A percentile compares a stretch with the other conserved stretches of the same genome.
Conservation (phyloP, 2,329 filamentous ascomycete species). For the Phaeomoniella chlamydospora region DNA sequence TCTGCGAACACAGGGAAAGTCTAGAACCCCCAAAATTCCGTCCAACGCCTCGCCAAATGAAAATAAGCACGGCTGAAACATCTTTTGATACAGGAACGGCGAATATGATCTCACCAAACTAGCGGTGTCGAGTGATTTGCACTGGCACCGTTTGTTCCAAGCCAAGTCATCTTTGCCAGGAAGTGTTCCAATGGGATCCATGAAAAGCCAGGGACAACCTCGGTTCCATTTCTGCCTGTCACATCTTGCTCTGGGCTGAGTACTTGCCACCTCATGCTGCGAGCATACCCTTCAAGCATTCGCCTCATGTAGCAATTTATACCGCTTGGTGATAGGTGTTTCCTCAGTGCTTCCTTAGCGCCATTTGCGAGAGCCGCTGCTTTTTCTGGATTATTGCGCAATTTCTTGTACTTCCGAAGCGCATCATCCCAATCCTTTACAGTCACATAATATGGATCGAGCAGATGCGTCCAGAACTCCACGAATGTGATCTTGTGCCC, state of each 20-base stretch:
- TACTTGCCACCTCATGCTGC: background rate
- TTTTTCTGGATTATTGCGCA: background rate
- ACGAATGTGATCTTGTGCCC: conserved; percentile 1
- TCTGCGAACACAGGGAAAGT: no score
- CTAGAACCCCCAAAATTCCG: no score
- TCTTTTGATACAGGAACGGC: background rate
- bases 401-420: background rate
- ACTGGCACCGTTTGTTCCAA: conserved; percentile 1
- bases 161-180: conserved; percentile 1
- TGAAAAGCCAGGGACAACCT: background rate
- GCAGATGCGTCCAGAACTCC: conserved; percentile 1
- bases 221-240: background rate
- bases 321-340: conserved; percentile 1
- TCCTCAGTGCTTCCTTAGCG: background rate
- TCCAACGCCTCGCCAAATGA: background rate
- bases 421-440: conserved; percentile 2
- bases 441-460: conserved; percentile 1
- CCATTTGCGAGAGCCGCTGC: background rate
- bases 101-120: background rate
- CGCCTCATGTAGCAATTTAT: conserved; percentile 1
- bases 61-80: background rate
- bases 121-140: background rate
- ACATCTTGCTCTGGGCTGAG: background rate
- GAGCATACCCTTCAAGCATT: conserved; percentile 1
- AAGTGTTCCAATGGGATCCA: conserved; percentile 1